These are phyloP conservation scores for Raphanus sativus DNA, from an alignment of 345 rosid species.

Conservation along the genomic window DNA sequence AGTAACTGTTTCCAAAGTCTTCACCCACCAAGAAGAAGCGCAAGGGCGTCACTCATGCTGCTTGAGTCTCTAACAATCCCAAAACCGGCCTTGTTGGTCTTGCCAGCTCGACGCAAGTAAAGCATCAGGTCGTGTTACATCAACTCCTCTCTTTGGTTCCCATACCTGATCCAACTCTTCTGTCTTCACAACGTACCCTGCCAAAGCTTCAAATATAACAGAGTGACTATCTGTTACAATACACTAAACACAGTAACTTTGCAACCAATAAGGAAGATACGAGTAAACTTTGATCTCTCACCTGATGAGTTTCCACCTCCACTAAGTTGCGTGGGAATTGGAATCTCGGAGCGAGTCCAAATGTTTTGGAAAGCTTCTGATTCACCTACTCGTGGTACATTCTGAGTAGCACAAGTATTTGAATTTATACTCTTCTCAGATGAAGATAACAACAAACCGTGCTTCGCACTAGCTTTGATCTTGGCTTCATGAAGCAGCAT, in stretches of 20 bases:
- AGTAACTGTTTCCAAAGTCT: conserved; percentile 60
- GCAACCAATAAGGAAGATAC: not conserved
- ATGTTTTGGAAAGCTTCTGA: too few species aligned
- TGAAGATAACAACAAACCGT: conserved; percentile 48
- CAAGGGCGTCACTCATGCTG: conserved; percentile 59
- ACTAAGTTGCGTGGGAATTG: not conserved
- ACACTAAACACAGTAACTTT: conserved; percentile 10
- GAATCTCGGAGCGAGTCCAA: too few species aligned
- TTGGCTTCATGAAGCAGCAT: conserved; percentile 85
- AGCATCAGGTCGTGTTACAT: conserved; percentile 54
- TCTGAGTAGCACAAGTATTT: conserved; percentile 6
- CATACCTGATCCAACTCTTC: conserved; percentile 31
- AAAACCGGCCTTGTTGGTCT: conserved; percentile 54
- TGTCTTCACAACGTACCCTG: conserved; percentile 26
- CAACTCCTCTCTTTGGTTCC: conserved; percentile 35
- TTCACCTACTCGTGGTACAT: not conserved
- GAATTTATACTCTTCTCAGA: conserved; percentile 69
- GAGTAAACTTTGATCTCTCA: conserved; percentile 43
- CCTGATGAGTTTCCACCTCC: conserved; percentile 66
- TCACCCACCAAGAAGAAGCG: conserved; percentile 76
- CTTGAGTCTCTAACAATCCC: conserved; percentile 55
- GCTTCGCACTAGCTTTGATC: conserved; percentile 64
- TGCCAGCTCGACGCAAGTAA: conserved; percentile 78
- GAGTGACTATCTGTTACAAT: not conserved
- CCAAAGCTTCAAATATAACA: conserved; percentile 13